Conservation (phyloP, 108 stramenopile genomes). For the Stephanodiscus triporus region DNA sequence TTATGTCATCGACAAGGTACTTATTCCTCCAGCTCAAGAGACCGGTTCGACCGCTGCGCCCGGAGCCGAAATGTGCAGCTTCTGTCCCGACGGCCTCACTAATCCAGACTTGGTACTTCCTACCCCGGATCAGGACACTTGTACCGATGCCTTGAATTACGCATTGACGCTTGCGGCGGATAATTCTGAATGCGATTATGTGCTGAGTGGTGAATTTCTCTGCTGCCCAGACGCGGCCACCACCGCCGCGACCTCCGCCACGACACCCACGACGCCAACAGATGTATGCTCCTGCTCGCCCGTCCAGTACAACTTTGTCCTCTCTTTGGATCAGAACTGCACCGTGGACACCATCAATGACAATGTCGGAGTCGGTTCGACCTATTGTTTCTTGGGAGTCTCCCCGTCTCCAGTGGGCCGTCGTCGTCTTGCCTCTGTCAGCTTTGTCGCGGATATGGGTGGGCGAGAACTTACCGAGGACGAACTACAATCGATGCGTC, state of each 20-base stretch:
- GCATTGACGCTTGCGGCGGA: neutral
- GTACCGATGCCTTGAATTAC: neutral
- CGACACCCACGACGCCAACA: too few relatives aligned
- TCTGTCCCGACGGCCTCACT: neutral
- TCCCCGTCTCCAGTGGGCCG: neutral
- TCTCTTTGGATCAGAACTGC: conserved; percentile 19
- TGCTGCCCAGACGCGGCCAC: neutral
- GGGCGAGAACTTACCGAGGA: neutral
- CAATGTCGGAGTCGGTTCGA: conserved; percentile 14
- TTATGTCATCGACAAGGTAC: conserved; percentile 59
- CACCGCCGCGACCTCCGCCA: neutral
- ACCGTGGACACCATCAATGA: conserved; percentile 5
- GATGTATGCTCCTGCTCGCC: conserved; percentile 35
- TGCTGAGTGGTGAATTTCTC: neutral
- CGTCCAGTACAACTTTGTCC: conserved; percentile 10
- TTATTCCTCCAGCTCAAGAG: conserved; percentile 43
- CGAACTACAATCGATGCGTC: neutral
- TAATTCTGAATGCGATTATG: neutral
- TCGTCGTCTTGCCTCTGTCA: neutral
- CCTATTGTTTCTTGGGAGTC: conserved; percentile 29
- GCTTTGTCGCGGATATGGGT: neutral
- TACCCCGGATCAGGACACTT: neutral
- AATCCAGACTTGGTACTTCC: neutral
- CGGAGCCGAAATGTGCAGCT: neutral
- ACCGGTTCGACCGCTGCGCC: neutral